phyloP scores from a whole-genome alignment of 1,284 basidiomycete genomes.

The Boletus sp. region DNA sequence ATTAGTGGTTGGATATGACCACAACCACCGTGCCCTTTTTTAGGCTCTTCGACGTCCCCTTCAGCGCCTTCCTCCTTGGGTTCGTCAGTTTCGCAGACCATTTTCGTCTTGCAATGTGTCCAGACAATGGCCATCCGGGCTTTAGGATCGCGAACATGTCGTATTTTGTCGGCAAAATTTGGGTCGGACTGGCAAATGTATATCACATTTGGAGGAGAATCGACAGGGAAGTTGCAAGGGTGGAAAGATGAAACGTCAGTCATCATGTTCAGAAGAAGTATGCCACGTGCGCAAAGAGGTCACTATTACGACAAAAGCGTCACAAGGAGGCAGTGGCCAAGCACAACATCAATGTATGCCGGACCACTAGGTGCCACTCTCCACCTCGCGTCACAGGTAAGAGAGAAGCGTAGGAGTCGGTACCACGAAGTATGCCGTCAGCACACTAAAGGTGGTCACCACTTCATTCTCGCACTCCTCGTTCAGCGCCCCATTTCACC shows the following conservation, averaged over 20 bases:
- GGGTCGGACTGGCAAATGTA: slow-evolving; percentile 71
- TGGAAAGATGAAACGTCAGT: slow-evolving; percentile 60
- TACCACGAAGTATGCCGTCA: slow-evolving; percentile 44
- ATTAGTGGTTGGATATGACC: slow-evolving; percentile 92
- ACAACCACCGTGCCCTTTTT: slow-evolving; percentile 94
- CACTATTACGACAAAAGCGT: slow-evolving; percentile 42
- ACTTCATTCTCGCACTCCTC: slow-evolving; percentile 77
- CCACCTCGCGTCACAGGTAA: slow-evolving; percentile 64
- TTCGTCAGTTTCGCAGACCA: slow-evolving; percentile 85
- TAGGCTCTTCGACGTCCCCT: slow-evolving; percentile 71
- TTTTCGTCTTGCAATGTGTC: slow-evolving; percentile 85
- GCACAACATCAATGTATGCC: slow-evolving; percentile 55
- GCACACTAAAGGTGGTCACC: slow-evolving; percentile 38
- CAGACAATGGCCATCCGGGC: slow-evolving; percentile 87
- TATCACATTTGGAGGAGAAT: slow-evolving; percentile 30
- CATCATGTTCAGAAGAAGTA: slow-evolving; percentile 47
- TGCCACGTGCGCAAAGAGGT: slow-evolving; percentile 28
- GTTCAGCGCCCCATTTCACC: slow-evolving; percentile 96
- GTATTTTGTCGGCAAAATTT: slow-evolving; percentile 81
- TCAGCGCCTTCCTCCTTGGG: slow-evolving; percentile 83
- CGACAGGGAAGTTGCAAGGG: slow-evolving; percentile 39
- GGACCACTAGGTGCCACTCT: slow-evolving; percentile 49
- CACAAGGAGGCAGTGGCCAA: slow-evolving; percentile 58
- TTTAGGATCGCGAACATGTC: slow-evolving; percentile 87
- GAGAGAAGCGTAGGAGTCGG: slow-evolving; percentile 42